Conservation (phyloP, 768 basidiomycete species). For the Termitomyces sp. region DNA sequence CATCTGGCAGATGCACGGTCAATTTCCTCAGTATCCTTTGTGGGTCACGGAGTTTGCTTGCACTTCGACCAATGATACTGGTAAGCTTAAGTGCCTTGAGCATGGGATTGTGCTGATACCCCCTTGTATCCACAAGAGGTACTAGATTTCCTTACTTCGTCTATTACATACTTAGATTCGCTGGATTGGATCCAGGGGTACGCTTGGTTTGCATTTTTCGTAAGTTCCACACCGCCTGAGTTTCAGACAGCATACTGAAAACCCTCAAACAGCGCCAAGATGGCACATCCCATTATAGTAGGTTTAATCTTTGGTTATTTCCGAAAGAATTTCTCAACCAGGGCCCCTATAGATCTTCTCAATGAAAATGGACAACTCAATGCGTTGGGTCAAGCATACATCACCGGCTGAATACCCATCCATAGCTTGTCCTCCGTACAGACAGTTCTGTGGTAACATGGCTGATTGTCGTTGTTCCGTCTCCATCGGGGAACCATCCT, state of each 20-base stretch:
- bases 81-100: constrained; percentile 1
- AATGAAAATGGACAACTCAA: constrained; percentile 17
- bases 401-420: constrained; percentile 1
- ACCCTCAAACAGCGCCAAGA: constrained; percentile 15
- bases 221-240: constrained; percentile 2
- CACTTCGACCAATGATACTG: constrained; percentile 13
- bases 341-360: constrained; percentile 11
- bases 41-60: constrained; percentile 31
- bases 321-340: neutral
- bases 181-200: constrained; percentile 40
- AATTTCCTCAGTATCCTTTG: constrained; percentile 25
- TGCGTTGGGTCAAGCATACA: constrained; percentile 14
- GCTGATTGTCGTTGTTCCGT: neutral
- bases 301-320: neutral
- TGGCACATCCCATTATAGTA: constrained; percentile 17
- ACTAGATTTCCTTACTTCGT: constrained; percentile 32
- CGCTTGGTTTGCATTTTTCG: constrained; percentile 40
- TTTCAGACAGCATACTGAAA: neutral
- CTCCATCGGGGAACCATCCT: neutral
- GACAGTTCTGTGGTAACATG: neutral
- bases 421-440: neutral
- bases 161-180: constrained; percentile 33
- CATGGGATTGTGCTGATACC: neutral
- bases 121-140: neutral
- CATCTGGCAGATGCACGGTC: constrained; percentile 24